Evolutionary conservation across 371 early-diverging fungal species (phyloP).

Genomic region (Fennellomyces sp.): DNA sequence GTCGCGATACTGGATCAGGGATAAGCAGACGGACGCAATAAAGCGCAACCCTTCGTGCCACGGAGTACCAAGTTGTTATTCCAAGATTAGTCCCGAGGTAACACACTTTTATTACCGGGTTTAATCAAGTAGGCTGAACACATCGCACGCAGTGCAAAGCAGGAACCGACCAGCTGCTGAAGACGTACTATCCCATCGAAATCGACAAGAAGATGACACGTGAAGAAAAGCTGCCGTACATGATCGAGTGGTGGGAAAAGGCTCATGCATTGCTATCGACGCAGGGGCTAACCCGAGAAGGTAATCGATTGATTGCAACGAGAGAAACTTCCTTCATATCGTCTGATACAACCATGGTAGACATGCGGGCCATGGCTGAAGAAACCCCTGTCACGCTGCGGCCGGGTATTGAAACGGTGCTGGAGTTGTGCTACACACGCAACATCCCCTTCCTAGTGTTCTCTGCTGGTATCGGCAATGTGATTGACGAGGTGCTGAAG

Average conservation of each 20-base stretch:
- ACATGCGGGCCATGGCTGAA: slow-evolving; percentile 56
- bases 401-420: slow-evolving; percentile 43
- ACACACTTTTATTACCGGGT: too few species aligned
- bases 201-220: slow-evolving; percentile 50
- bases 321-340: neutral
- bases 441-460: slow-evolving; percentile 72
- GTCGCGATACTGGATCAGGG: slow-evolving; percentile 62
- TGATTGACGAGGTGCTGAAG: slow-evolving; percentile 63
- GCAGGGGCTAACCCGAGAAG: slow-evolving; percentile 50
- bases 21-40: slow-evolving; percentile 46
- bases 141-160: slow-evolving; percentile 41
- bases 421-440: slow-evolving; percentile 33
- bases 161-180: slow-evolving; percentile 47
- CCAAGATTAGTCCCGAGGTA: slow-evolving; percentile 47
- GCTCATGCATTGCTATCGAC: slow-evolving; percentile 59
- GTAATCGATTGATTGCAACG: slow-evolving; percentile 13
- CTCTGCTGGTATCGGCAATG: slow-evolving; percentile 75
- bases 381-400: slow-evolving; percentile 59
- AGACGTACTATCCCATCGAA: slow-evolving; percentile 78
- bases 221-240: slow-evolving; percentile 66
- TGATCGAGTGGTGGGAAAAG: slow-evolving; percentile 76
- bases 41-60: slow-evolving; percentile 66
- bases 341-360: slow-evolving; percentile 26
- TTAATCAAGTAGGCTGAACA: too few species aligned
- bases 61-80: slow-evolving; percentile 54